Evolutionary conservation across 2,329 filamentous ascomycete species (phyloP), one percentile per base, ranked within the genome.

Genomic region (Furcasterigmium furcatum): DNA sequence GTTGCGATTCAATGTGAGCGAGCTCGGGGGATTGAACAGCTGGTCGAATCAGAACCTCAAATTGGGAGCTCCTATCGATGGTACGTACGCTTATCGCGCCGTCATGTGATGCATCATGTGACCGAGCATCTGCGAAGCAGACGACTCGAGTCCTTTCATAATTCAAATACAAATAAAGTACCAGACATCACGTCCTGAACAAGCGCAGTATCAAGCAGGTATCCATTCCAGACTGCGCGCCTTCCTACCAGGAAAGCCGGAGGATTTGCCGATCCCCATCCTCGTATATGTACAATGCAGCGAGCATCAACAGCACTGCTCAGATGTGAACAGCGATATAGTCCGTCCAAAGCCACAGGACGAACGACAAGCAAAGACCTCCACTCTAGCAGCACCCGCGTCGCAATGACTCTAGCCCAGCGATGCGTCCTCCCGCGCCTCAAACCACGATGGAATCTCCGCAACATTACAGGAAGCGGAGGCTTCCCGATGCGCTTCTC

Each of bases 391-490:
- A 27, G 24, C 24, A 27, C 24, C 24, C 24, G 24, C 24, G 24
- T 12, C 24, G 7, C 24, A 7, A 12, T 27, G n/a, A n/a, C n/a
- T 27, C 24, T 12, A 27, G 24, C 24, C 7, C 12, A 27, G 24
- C 24, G 7, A 27, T 27, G 7, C 24, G 7, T 36, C n/a, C 18
- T 18, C 34, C 34, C n/a, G 34, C 18, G n/a, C 34, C 34, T 4
- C 34, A 9, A 36, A 19, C 34, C 34, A 36, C 18, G 34, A 5
- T 18, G 9, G 34, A 18, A 14, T 36, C 18, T 16, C 30, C 34
- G 7, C 9, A 18, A 9, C n/a, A 36, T 19, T 59, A 76, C 56
- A 68, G 63, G 58, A 75, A 77, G 41, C 74, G 67, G 48, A 77
- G 54, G 50, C 65, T 72, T 36, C 64, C 66, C 12, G 64, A 60